phyloP scores from a whole-genome alignment of 768 basidiomycete genomes.

The Termitomyces sp. region DNA sequence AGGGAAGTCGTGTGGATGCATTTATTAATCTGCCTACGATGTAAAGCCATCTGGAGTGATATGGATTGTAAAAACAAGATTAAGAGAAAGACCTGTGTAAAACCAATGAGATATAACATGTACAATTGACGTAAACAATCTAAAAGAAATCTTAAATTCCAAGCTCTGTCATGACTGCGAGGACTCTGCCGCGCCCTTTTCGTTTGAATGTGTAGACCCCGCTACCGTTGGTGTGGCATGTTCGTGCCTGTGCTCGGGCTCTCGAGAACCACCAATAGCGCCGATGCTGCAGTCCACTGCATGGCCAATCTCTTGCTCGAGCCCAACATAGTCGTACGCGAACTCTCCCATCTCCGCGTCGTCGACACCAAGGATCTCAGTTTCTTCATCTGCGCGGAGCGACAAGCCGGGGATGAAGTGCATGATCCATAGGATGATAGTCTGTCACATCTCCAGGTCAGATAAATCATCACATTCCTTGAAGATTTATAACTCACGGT shows the following conservation, averaged over 20 bases:
- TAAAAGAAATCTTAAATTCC: not conserved
- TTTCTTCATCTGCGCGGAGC: slow-evolving; percentile 61
- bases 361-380: slow-evolving; percentile 82
- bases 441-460: slow-evolving; percentile 31
- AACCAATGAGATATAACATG: not conserved
- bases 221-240: not conserved
- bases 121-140: not conserved
- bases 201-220: slow-evolving; percentile 5
- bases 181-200: not conserved
- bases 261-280: slow-evolving; percentile 20
- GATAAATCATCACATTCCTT: not conserved
- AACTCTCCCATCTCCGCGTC: slow-evolving; percentile 89
- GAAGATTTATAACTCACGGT: slow-evolving; percentile 43
- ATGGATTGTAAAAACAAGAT: not conserved
- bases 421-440: slow-evolving; percentile 83
- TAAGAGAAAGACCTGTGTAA: no score
- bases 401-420: slow-evolving; percentile 79
- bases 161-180: not conserved
- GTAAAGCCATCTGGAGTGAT: not conserved
- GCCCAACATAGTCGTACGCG: slow-evolving; percentile 81
- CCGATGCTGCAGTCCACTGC: slow-evolving; percentile 16
- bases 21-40: not conserved
- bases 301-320: slow-evolving; percentile 55
- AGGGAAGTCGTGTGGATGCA: not conserved
- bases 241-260: slow-evolving; percentile 20